A percentile compares a stretch with the other conserved stretches of the same genome.
These are phyloP conservation scores for Madurella mycetomatis DNA, from an alignment of 2,329 filamentous ascomycete genomes.

Conservation along the genomic window DNA sequence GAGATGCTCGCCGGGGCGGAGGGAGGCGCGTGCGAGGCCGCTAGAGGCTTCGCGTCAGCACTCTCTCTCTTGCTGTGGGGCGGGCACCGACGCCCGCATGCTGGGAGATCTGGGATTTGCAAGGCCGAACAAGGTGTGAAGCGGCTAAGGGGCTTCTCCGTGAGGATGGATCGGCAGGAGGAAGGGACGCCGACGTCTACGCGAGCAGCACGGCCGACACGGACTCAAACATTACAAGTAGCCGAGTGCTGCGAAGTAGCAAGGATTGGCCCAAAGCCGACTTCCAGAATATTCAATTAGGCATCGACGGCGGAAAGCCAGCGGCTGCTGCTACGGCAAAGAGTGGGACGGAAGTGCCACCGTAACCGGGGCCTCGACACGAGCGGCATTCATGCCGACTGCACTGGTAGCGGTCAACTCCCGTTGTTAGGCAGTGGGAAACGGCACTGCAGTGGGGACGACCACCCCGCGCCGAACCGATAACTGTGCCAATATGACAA, in stretches of 20 bases:
- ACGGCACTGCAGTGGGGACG: background rate
- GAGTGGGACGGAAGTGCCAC: too few species aligned
- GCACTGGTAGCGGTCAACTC: too few species aligned
- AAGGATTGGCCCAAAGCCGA: too few species aligned
- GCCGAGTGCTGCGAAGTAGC: too few species aligned
- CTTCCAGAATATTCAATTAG: too few species aligned
- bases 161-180: background rate
- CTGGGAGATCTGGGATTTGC: background rate
- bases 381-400: too few species aligned
- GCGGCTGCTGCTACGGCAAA: too few species aligned
- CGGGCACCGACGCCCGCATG: background rate
- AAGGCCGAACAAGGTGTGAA: background rate
- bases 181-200: background rate
- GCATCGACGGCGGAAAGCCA: too few species aligned
- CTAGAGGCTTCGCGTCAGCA: background rate
- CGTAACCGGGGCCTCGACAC: too few species aligned
- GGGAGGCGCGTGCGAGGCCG: background rate
- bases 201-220: too few species aligned
- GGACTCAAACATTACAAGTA: too few species aligned
- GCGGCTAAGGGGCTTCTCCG: background rate
- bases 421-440: too few species aligned
- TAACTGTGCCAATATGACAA: constrained; percentile 12
- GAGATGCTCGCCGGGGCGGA: background rate
- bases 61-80: background rate
- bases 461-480: constrained; percentile 5